A percentile compares a stretch with the other conserved stretches of the same genome.
Evolutionary conservation across 352 stramenopile species (phyloP).

Genomic region (Globisporangium acanthophoron): DNA sequence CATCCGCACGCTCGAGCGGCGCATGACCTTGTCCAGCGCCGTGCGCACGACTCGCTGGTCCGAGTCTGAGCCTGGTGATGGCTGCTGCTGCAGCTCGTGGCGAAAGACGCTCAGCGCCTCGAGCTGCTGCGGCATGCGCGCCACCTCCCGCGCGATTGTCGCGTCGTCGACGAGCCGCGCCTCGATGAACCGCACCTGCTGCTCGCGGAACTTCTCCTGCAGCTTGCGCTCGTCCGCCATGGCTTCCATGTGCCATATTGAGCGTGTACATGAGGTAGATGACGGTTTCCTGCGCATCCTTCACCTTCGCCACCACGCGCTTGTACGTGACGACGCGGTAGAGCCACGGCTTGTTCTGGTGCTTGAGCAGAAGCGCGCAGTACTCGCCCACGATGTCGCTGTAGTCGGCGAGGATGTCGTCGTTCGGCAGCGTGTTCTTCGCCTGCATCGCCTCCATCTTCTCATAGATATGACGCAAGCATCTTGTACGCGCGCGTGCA

Average conservation of each 20-base stretch:
- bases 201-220: not conserved
- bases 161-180: not conserved
- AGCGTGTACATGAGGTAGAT: not conserved
- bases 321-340: not conserved
- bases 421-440: not conserved
- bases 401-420: not conserved
- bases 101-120: not conserved
- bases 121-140: not conserved
- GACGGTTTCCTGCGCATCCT: not conserved
- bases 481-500: not conserved
- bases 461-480: not conserved
- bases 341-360: not conserved
- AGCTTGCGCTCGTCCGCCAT: not conserved
- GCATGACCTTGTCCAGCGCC: constrained; percentile 4
- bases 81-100: not conserved
- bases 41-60: not conserved
- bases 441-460: not conserved
- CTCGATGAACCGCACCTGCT: not conserved
- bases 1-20: not conserved
- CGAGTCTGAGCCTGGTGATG: not conserved
- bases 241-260: not conserved
- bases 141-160: not conserved
- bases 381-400: not conserved
- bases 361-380: not conserved
- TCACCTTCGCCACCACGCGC: not conserved